Conservation (phyloP, 768 basidiomycete species). For the Lenzites betulinus region DNA sequence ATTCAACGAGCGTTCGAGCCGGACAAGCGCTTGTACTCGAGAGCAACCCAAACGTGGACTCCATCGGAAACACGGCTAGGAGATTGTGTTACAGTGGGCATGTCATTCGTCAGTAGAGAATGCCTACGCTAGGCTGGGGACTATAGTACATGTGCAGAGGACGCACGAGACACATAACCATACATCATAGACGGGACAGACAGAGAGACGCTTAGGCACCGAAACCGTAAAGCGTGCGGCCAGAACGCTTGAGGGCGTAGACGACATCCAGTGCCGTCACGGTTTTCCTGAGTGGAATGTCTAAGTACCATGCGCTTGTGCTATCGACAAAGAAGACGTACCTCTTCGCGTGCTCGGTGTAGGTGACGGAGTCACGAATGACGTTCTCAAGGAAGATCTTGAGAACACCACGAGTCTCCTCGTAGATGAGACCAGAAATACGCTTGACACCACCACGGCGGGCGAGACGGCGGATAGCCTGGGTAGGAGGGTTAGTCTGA, state of each 20-base stretch:
- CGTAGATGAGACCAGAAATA: constrained; percentile 60
- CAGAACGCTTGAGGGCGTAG: constrained; percentile 61
- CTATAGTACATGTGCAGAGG: constrained; percentile 17
- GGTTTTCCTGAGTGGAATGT: constrained; percentile 37
- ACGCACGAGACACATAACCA: constrained; percentile 16
- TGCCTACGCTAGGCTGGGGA: constrained; percentile 12
- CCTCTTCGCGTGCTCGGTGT: constrained; percentile 64
- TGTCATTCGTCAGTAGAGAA: constrained; percentile 8
- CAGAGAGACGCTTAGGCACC: constrained; percentile 37
- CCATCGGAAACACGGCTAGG: too few species aligned
- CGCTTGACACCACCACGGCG: constrained; percentile 70
- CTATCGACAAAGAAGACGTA: constrained; percentile 6
- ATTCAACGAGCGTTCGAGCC: too few species aligned
- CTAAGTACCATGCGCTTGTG: not conserved
- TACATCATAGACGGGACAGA: constrained; percentile 15
- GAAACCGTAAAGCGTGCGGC: constrained; percentile 61
- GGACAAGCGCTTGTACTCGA: too few species aligned
- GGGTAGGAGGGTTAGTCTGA: not conserved
- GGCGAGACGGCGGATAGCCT: constrained; percentile 51
- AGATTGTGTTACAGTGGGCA: not conserved
- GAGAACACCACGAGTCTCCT: constrained; percentile 66
- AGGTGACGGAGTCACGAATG: constrained; percentile 43
- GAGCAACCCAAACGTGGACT: too few species aligned
- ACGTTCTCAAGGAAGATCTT: constrained; percentile 62
- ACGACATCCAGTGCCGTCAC: constrained; percentile 64